Percentiles rank a stretch among this genome's conserved stretches.
Conservation (phyloP, 257 asterid genomes). For the Paulownia fortunei region DNA sequence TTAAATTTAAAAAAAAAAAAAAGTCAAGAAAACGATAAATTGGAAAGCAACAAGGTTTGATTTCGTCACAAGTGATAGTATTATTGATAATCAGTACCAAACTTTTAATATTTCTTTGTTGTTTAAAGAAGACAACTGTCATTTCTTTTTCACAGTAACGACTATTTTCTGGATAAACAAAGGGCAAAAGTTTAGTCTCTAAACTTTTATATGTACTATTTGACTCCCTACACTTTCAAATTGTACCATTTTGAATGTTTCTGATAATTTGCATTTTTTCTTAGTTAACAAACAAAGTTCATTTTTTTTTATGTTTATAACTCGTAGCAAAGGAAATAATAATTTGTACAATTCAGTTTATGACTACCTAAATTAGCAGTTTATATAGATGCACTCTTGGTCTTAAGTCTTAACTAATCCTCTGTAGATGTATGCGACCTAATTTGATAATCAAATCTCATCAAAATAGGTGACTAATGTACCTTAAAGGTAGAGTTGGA, state of each 20-base stretch:
- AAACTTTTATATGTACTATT: not conserved
- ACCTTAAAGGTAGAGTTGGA: not conserved
- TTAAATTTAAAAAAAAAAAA: not conserved
- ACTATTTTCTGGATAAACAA: not conserved
- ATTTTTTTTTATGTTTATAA: not conserved
- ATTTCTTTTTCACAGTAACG: not conserved
- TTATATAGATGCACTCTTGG: not conserved
- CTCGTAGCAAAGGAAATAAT: not conserved
- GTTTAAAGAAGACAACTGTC: slow-evolving; percentile 1
- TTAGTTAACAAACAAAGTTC: too few species aligned
- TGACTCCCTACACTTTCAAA: not conserved
- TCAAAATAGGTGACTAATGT: not conserved
- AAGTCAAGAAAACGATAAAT: not conserved
- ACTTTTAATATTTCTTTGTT: slow-evolving; percentile 1
- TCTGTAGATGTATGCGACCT: not conserved
- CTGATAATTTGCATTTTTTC: not conserved
- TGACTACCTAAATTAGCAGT: not conserved
- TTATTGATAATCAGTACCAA: slow-evolving; percentile 2
- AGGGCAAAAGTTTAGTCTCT: not conserved
- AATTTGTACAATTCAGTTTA: not conserved
- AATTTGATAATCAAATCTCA: slow-evolving; percentile 19
- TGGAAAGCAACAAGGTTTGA: slow-evolving; percentile 19
- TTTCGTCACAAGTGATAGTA: slow-evolving; percentile 24
- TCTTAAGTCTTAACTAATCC: not conserved
- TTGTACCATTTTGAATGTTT: not conserved